These are phyloP conservation scores for Pseudonitzschia pungens DNA, from an alignment of 108 stramenopile species.

Conservation along the genomic window DNA sequence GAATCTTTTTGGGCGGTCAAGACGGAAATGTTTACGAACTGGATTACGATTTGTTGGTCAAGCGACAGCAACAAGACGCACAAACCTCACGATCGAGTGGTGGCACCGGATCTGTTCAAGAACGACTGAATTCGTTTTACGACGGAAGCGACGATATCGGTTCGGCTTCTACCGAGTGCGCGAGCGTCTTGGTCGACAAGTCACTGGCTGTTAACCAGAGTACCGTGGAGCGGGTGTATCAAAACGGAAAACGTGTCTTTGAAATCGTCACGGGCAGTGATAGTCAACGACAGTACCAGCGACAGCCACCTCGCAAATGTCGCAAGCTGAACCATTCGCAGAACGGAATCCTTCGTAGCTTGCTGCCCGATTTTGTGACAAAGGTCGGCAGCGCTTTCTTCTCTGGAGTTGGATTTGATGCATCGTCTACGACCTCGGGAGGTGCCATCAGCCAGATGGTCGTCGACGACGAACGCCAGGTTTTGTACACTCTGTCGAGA, in stretches of 20 bases:
- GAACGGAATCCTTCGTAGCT: constrained; percentile 30
- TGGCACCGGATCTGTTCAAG: constrained; percentile 22
- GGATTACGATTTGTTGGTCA: constrained; percentile 63
- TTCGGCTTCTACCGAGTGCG: constrained; percentile 14
- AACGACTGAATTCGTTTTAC: constrained; percentile 49
- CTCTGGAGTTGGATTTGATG: constrained; percentile 38
- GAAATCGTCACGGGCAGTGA: constrained; percentile 31
- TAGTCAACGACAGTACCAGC: neutral
- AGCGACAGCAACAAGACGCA: constrained; percentile 14
- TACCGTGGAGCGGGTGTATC: constrained; percentile 16
- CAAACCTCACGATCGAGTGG: constrained; percentile 4
- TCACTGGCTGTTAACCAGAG: constrained; percentile 13
- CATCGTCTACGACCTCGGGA: constrained; percentile 49
- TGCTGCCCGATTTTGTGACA: constrained; percentile 65
- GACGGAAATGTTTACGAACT: constrained; percentile 95
- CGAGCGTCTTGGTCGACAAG: constrained; percentile 27
- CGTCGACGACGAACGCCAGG: constrained; percentile 65
- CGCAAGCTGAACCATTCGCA: constrained; percentile 78
- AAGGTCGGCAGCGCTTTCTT: constrained; percentile 48
- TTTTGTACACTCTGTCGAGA: constrained; percentile 72
- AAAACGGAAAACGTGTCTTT: constrained; percentile 58
- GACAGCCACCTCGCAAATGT: constrained; percentile 67
- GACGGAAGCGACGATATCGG: constrained; percentile 34
- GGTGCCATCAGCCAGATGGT: constrained; percentile 73
- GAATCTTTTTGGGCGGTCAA: constrained; percentile 94